These are phyloP conservation scores for Eucalyptus virginea DNA, from an alignment of 345 rosid genomes.

Conservation along the genomic window DNA sequence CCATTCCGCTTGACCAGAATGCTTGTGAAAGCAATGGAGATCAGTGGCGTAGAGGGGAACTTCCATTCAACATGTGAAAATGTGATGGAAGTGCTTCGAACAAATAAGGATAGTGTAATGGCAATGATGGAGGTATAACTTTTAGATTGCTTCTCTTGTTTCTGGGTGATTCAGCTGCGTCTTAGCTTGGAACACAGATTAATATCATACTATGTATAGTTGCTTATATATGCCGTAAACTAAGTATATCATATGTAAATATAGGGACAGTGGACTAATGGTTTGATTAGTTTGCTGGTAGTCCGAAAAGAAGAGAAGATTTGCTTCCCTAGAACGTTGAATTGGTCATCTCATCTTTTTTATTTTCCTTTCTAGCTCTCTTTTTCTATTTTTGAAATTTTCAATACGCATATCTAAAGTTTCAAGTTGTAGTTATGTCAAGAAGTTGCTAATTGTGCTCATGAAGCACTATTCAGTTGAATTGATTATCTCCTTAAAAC, in stretches of 20 bases:
- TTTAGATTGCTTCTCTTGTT: neutral
- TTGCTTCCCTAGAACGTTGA: neutral
- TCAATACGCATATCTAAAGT: neutral
- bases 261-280: neutral
- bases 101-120: slow-evolving; percentile 88
- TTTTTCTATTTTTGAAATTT: neutral
- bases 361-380: neutral
- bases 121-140: slow-evolving; percentile 92
- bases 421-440: neutral
- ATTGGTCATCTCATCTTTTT: neutral
- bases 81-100: slow-evolving; percentile 88
- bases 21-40: slow-evolving; percentile 99
- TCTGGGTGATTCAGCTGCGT: neutral
- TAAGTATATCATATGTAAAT: neutral
- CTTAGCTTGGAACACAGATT: neutral
- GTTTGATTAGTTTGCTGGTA: neutral
- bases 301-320: neutral
- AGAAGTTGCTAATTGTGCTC: neutral
- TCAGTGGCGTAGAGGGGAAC: slow-evolving; percentile 94
- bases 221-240: neutral
- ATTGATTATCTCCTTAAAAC: neutral
- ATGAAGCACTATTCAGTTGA: neutral
- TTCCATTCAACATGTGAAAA: slow-evolving; percentile 92
- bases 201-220: neutral
- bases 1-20: slow-evolving; percentile 98